Base-by-base conservation (phyloP, 2,329 filamentous ascomycete genomes). In the Exophiala aquamarina region DNA sequence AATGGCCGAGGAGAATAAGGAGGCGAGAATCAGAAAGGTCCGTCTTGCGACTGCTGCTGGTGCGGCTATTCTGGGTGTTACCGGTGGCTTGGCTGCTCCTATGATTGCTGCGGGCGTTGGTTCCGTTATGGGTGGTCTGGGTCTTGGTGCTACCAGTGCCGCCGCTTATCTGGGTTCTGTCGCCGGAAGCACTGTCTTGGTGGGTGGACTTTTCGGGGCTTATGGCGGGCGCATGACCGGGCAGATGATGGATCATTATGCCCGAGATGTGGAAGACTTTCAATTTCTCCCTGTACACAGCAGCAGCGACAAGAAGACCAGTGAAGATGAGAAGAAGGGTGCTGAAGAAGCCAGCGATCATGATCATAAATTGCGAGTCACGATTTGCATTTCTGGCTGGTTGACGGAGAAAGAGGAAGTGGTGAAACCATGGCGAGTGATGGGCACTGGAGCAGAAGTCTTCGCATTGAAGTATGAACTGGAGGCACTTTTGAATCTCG, bases 191-290 rank as follows among this genome's bases (percentile, higher is more conserved):
- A 81, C 84, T 4, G 79, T 93, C 13, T 74, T 90, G 33, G 85
- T 95, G 21, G 92, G 91, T 13, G 82, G 86, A 29, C 72, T 97
- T 31, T 96, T 97, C 61, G 93, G 93, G 7, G 88, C 93, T n/a
- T 95, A 94, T 63, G 87, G 87, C 34, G 83, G 85, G 1, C 81
- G 84, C 28, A 91, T 95, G 76, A 87, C 87, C 0, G 82, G 84
- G 42, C 85, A 90, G 64, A 89, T 91, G 76, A 87, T 96, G 76
- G 89, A 95, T 55, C 77, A 84, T n/a, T 95, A 94, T 64, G 80
- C 86, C 9, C 83, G 83, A 57, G 89, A 95, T 55, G 84, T 97
- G 13, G 83, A 89, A 59, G 91, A 97, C 62, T 95, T 96, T 66
- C 89, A 82, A 1, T 88, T 97, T 59, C 69, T 95, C 9, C 87